Evolutionary conservation across 257 asterid species (phyloP), one percentile per base, ranked within the genome.

Genomic region (Coffea eugenioides): DNA sequence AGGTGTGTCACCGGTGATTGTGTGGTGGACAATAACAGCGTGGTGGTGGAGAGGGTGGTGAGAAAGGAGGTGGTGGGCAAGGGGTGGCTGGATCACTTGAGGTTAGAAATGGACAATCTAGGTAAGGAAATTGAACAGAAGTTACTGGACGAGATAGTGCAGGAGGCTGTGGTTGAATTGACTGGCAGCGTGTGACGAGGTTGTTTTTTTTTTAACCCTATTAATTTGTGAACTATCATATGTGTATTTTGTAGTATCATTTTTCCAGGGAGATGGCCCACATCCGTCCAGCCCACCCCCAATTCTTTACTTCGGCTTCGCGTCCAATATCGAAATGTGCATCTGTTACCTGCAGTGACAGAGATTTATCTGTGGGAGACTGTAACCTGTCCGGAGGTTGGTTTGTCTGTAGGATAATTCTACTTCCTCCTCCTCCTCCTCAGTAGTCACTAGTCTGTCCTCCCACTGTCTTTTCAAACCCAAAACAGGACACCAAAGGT

Each of bases 61-160:
- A 84, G 84, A 71, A 88, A 87, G 80, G 97, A 94, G 87, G 92
- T 92, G 84, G 91, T 73, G 82, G 94, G 94, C 31, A 91, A 81
- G 77, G 87, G 91, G 83, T 94, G 98, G 98, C 69, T 57, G 48
- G 92, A 87, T 80, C 74, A 79, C 76, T 83, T 80, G 84, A 87
- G 86, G 69, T 10, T 83, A 79, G 98, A 92, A 86, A 82, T 70
- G 80, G 96, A 85, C 80, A 84, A 77, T 86, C 72, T 90, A 57
- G 94, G 92, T 18, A 81, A 77, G 67, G 97, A 91, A 83, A 87
- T 92, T 56, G 98, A 94, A 80, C 86, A 77, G 85, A 79, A 86
- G 82, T 71, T 94, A 90, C 87, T 94, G 83, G 94, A 90, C 69
- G 97, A 91, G 88, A 90, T 94, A 31, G 86, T 92, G 84, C 75